phyloP scores from a whole-genome alignment of 2,329 filamentous ascomycete species.

The Hypoxylon sp. region DNA sequence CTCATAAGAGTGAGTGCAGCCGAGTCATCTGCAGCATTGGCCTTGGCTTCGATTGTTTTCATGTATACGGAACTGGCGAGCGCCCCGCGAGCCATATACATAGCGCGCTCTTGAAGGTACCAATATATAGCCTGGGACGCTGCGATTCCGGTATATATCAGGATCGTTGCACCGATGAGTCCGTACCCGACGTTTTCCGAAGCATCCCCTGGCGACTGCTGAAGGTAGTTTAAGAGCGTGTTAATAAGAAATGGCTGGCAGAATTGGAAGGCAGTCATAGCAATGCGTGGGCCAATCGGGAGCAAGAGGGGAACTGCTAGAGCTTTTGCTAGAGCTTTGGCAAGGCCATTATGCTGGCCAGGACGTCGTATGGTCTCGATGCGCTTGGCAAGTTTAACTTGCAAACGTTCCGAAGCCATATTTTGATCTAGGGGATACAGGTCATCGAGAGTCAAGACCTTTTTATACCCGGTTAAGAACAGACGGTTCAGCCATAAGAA shows the following conservation, averaged over 20 bases:
- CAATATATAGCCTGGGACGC: conserved; percentile 57
- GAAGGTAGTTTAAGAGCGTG: conserved; percentile 52
- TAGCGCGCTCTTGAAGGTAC: conserved; percentile 56
- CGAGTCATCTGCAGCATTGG: conserved; percentile 47
- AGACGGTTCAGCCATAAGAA: conserved; percentile 55
- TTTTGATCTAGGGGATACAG: conserved; percentile 32
- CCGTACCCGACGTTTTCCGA: conserved; percentile 57
- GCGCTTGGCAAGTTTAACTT: conserved; percentile 16
- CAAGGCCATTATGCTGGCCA: conserved; percentile 19
- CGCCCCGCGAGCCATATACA: conserved; percentile 51
- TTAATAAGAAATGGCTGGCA: conserved; percentile 56
- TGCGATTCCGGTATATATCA: conserved; percentile 61
- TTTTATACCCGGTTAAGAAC: conserved; percentile 46
- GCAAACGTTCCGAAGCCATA: conserved; percentile 18
- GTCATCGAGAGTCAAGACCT: conserved; percentile 28
- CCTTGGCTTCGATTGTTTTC: conserved; percentile 49
- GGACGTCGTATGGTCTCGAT: neutral
- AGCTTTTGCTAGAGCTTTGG: conserved; percentile 17
- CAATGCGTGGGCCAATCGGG: conserved; percentile 47
- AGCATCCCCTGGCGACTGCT: conserved; percentile 35
- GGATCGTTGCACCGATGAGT: conserved; percentile 58
- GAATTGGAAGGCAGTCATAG: conserved; percentile 52
- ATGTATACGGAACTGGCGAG: conserved; percentile 54
- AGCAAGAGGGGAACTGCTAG: conserved; percentile 27
- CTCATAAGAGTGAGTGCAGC: conserved; percentile 64